Conservation (phyloP, 2,329 filamentous ascomycete species). For the Clonostachys rhizophaga region DNA sequence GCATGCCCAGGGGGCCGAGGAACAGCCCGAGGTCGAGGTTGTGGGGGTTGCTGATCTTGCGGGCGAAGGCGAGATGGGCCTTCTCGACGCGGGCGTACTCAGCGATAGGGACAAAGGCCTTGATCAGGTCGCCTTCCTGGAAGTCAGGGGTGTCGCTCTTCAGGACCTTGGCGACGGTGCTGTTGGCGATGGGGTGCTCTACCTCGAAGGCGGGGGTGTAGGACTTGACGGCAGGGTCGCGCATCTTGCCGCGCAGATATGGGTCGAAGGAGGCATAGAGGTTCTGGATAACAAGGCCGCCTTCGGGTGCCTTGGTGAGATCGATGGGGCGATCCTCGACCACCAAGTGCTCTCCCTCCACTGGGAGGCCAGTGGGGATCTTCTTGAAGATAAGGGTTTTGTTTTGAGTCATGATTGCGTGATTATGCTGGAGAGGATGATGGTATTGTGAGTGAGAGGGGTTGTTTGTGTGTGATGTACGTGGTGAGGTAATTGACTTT, state of each 20-base stretch:
- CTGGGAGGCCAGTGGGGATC: conserved; percentile 56
- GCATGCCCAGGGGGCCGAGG: conserved; percentile 58
- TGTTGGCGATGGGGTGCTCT: conserved; percentile 59
- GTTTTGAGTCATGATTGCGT: conserved; percentile 45
- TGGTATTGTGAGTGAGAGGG: background rate
- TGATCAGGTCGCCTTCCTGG: conserved; percentile 62
- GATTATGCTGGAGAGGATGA: background rate
- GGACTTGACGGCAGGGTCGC: conserved; percentile 56
- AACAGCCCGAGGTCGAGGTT: conserved; percentile 63
- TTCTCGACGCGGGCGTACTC: conserved; percentile 63
- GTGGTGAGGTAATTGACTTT: too few relatives aligned
- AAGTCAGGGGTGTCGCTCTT: conserved; percentile 62
- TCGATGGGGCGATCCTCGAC: conserved; percentile 61
- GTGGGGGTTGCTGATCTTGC: conserved; percentile 65
- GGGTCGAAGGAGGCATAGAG: conserved; percentile 78
- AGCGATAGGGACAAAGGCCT: conserved; percentile 54
- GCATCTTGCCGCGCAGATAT: conserved; percentile 80
- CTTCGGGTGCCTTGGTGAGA: conserved; percentile 45
- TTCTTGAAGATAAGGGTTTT: conserved; percentile 65
- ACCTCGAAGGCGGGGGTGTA: conserved; percentile 49
- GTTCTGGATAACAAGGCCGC: conserved; percentile 66
- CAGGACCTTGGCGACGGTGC: conserved; percentile 62
- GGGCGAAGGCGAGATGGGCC: conserved; percentile 31
- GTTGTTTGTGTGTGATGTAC: background rate
- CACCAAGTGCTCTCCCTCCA: conserved; percentile 59